Evolutionary conservation across 2,329 filamentous ascomycete species (phyloP).

Genomic region (Celoporthe dispersa): DNA sequence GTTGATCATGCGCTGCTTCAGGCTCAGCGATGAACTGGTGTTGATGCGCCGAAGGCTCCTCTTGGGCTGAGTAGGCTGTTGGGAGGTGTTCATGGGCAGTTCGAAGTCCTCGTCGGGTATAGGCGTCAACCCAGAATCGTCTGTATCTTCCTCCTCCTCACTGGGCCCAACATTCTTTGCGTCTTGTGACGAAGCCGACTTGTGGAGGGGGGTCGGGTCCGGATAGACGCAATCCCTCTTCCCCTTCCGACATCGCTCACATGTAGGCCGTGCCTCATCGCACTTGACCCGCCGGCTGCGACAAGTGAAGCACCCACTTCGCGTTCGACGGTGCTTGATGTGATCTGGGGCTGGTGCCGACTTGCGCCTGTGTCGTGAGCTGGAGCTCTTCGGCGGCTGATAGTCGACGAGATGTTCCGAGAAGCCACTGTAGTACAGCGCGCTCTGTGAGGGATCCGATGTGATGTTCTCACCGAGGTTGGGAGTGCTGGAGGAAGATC

Average conservation of each 20-base stretch:
- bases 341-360: constrained; percentile 63
- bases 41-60: constrained; percentile 42
- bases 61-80: constrained; percentile 32
- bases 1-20: constrained; percentile 40
- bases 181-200: constrained; percentile 40
- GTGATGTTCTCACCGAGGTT: constrained; percentile 41
- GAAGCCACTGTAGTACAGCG: constrained; percentile 56
- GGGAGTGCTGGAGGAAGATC: constrained; percentile 40
- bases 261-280: constrained; percentile 85
- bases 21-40: constrained; percentile 44
- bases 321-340: constrained; percentile 89
- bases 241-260: constrained; percentile 89
- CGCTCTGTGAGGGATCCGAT: constrained; percentile 49
- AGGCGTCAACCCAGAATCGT: constrained; percentile 52
- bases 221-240: constrained; percentile 90
- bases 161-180: constrained; percentile 51
- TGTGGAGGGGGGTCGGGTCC: constrained; percentile 59
- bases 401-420: constrained; percentile 53
- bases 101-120: constrained; percentile 61
- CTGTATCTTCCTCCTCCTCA: constrained; percentile 55
- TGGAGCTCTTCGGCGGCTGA: constrained; percentile 50
- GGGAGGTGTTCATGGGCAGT: constrained; percentile 37
- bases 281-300: constrained; percentile 91
- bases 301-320: constrained; percentile 94
- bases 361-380: constrained; percentile 56